Conservation (phyloP, 495 filamentous ascomycete species). For the Aspergillus avenaceus region DNA sequence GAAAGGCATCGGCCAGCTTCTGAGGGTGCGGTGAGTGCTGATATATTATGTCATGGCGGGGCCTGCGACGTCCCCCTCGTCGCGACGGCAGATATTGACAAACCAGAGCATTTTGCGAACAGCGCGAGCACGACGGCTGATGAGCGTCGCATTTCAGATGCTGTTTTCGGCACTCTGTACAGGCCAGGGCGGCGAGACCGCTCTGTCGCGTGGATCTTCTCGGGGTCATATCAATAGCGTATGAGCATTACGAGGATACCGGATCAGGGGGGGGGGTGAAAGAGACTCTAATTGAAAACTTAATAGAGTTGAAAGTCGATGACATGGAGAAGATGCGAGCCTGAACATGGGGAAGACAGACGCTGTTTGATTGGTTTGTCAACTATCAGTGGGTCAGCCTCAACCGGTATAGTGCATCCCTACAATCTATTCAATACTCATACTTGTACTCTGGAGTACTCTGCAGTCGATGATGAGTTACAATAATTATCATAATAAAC, state of each 20-base stretch:
- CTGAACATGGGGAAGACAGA: too few relatives aligned
- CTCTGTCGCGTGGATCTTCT: not conserved
- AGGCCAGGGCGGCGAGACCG: conserved; percentile 26
- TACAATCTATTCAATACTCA: too few relatives aligned
- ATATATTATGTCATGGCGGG: conserved; percentile 12
- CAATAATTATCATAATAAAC: too few relatives aligned
- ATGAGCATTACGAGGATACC: not conserved
- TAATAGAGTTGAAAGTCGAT: too few relatives aligned
- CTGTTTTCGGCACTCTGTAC: conserved; percentile 40
- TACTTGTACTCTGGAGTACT: too few relatives aligned
- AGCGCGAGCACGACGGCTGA: conserved; percentile 34
- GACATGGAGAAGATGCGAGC: too few relatives aligned
- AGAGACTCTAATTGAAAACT: not conserved
- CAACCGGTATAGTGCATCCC: too few relatives aligned
- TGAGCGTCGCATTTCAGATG: conserved; percentile 40
- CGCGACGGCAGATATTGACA: conserved; percentile 39
- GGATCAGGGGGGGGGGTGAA: not conserved
- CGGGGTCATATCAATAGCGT: conserved; percentile 21
- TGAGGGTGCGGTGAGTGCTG: not conserved
- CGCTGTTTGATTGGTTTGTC: not conserved
- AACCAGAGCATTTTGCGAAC: conserved; percentile 20
- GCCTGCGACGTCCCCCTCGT: conserved; percentile 32
- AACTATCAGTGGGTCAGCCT: too few relatives aligned
- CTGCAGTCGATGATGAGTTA: too few relatives aligned
- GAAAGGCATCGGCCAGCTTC: not conserved